A percentile compares a stretch with the other conserved stretches of the same genome.
phyloP scores from a whole-genome alignment of 768 basidiomycete genomes.

The Fomitopsis serialis region DNA sequence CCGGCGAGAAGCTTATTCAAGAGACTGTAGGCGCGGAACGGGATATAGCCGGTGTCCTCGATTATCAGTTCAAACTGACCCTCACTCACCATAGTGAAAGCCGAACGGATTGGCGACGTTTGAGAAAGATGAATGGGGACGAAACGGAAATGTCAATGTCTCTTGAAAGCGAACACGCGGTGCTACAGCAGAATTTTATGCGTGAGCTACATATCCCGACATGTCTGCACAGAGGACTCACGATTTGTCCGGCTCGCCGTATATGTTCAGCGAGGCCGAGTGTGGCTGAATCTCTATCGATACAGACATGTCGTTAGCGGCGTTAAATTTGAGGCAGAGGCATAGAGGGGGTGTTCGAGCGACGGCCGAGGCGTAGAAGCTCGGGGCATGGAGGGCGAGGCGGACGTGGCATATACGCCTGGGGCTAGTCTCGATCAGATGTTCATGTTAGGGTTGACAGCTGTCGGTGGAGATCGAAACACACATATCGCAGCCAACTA shows the following conservation, averaged over 20 bases:
- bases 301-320: slow-evolving; percentile 50
- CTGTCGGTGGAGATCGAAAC: too few relatives aligned
- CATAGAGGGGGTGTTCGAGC: neutral
- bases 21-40: slow-evolving; percentile 61
- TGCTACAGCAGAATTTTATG: slow-evolving; percentile 38
- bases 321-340: neutral
- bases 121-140: slow-evolving; percentile 46
- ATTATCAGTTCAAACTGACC: slow-evolving; percentile 78
- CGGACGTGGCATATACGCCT: slow-evolving; percentile 3
- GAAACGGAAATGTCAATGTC: slow-evolving; percentile 64
- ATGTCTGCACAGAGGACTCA: slow-evolving; percentile 31
- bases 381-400: neutral
- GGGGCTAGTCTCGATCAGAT: too few relatives aligned
- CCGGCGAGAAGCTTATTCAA: slow-evolving; percentile 54
- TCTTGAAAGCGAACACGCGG: slow-evolving; percentile 84
- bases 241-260: slow-evolving; percentile 61
- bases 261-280: slow-evolving; percentile 56
- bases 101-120: slow-evolving; percentile 42
- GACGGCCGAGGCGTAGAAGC: neutral
- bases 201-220: neutral
- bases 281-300: slow-evolving; percentile 59
- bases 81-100: slow-evolving; percentile 67
- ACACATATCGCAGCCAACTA: too few relatives aligned
- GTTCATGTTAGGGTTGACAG: too few relatives aligned
- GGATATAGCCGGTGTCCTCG: slow-evolving; percentile 58